Evolutionary conservation across 179 eudicot genomes (phyloP), one percentile per base, ranked within the genome.

Genomic region (Silene vulgaris): DNA sequence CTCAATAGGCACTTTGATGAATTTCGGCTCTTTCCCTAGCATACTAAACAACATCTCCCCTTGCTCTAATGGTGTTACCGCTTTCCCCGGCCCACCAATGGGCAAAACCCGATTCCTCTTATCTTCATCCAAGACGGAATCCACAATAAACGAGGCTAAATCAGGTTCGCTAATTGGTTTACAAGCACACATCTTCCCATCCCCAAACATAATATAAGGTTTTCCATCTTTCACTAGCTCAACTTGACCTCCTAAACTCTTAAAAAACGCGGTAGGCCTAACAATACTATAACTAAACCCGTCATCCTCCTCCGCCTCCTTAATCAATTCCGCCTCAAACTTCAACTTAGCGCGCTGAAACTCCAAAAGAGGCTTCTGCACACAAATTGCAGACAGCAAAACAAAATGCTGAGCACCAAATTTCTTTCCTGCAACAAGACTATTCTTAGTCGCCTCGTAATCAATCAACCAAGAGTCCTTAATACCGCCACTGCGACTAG

Each of bases 131-230:
- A 91, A 80, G 60, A 94, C 89, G 61, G 94, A 92, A 84, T 94
- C 96, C 1, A 85, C 83, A 16, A 94, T 94, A 74, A 91, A 92
- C 0, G 89, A 86, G 69, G 94, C 97, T 75, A 91, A 86, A 85
- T 91, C 94, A n/a, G 83, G 69, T 76, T 94, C 98, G 56, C 98
- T 94, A 14, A 94, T 91, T 0, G 98, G 97, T 76, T 93, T 93
- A 77, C 97, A 94, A 74, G 97, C 98, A 81, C 98, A 94, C 79
- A 94, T 70, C 29, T 84, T 89, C 62, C 98, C 98, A 77, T 94
- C 94, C 9, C 98, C 98, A 86, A 94, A 94, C 97, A 94, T 94
- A 61, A 94, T 97, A 84, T 91, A 91, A 45, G 97, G 98, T 69
- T 94, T 94, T 32, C 98, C 98, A 77, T 89, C 92, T 75, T 90